phyloP scores from a whole-genome alignment of 129 eudicot species.

The Flaveria bidentis region DNA sequence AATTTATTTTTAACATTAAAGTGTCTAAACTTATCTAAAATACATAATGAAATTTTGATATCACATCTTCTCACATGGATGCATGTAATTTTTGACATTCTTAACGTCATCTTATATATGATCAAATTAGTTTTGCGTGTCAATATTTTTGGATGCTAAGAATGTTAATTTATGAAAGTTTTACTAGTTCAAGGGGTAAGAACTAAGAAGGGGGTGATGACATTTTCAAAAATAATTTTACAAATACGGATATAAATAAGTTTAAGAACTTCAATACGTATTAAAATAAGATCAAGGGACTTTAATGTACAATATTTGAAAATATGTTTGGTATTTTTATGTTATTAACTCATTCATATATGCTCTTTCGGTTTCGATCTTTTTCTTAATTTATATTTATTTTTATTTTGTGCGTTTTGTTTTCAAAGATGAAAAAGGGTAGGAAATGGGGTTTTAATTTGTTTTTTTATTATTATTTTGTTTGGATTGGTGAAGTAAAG shows the following conservation, averaged over 20 bases:
- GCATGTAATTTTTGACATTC: not conserved
- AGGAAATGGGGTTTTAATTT: conserved; percentile 19
- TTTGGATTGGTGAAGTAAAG: conserved; percentile 14
- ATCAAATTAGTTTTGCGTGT: not conserved
- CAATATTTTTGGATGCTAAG: not conserved
- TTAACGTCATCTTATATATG: not conserved
- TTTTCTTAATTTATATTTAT: conserved; percentile 16
- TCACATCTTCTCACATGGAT: not conserved
- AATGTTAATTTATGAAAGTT: not conserved
- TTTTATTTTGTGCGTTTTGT: conserved; percentile 32
- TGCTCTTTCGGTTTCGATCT: not conserved
- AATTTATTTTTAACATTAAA: not conserved
- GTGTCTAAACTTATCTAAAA: not conserved
- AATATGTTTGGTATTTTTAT: not conserved
- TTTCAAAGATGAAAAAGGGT: conserved; percentile 35
- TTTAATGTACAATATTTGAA: not conserved
- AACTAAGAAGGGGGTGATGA: too few species aligned
- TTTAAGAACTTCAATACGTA: not conserved
- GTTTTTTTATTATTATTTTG: not conserved
- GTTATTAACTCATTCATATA: not conserved
- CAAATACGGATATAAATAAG: not conserved
- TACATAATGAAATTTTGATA: not conserved
- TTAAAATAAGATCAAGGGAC: not conserved
- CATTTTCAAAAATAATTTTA: not conserved
- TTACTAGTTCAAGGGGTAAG: not conserved